Percentiles rank a stretch among this genome's conserved stretches.
phyloP scores from a whole-genome alignment of 163 green algal species.

The Prototheca stagnorum region DNA sequence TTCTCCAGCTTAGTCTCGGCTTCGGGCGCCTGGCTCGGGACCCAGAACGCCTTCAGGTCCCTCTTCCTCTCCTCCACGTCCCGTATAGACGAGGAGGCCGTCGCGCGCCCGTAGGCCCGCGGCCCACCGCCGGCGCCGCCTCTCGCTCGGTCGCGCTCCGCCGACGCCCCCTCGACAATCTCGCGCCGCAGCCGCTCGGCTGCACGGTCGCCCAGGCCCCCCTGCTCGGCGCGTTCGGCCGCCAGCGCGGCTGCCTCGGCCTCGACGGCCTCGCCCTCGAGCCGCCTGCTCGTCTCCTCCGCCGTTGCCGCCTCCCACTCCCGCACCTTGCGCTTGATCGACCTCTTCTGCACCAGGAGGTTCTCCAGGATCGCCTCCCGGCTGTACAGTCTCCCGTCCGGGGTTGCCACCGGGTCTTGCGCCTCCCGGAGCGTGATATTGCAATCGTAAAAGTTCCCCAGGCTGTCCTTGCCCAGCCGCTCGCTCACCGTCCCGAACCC shows the following conservation, averaged over 20 bases:
- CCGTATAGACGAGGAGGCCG: too few species aligned
- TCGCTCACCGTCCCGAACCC: slow-evolving; percentile 78
- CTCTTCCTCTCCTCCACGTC: slow-evolving; percentile 65
- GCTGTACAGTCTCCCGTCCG: slow-evolving; percentile 71
- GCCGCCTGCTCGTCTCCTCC: slow-evolving; percentile 27
- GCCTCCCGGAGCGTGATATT: slow-evolving; percentile 57
- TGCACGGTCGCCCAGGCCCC: slow-evolving; percentile 41
- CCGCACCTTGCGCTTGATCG: slow-evolving; percentile 64
- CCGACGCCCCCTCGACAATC: too few species aligned
- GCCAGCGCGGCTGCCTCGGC: slow-evolving; percentile 50
- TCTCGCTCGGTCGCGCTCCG: slow-evolving; percentile 36
- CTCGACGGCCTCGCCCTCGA: slow-evolving; percentile 43
- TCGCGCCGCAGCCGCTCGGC: slow-evolving; percentile 18
- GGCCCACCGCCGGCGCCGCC: slow-evolving; percentile 25
- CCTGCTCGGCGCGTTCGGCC: slow-evolving; percentile 85
- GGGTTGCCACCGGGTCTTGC: slow-evolving; percentile 73
- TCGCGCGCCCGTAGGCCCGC: slow-evolving; percentile 26
- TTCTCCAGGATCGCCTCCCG: slow-evolving; percentile 81
- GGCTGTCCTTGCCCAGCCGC: slow-evolving; percentile 71
- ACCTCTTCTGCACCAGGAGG: slow-evolving; percentile 86
- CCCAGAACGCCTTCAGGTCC: slow-evolving; percentile 71
- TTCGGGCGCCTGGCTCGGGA: slow-evolving; percentile 49
- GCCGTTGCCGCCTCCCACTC: slow-evolving; percentile 54
- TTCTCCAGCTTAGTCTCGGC: slow-evolving; percentile 45
- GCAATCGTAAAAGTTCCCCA: slow-evolving; percentile 82